Evolutionary conservation across 192 early-diverging fungal genomes (phyloP).

Genomic region (Entophlyctis helioformis): DNA sequence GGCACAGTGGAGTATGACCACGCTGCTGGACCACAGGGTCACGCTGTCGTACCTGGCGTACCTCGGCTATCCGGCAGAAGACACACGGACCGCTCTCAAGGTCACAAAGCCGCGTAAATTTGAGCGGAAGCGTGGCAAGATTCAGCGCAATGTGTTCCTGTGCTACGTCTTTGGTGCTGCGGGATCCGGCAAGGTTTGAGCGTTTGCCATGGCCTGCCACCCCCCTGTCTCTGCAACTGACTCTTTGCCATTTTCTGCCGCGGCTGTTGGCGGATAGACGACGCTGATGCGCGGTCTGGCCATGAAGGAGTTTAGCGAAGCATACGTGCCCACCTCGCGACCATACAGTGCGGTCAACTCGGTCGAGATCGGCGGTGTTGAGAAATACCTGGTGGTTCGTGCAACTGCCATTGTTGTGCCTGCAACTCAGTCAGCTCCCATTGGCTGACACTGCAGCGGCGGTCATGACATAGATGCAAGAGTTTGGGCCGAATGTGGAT

Average conservation of each 20-base stretch:
- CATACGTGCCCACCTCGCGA: conserved; percentile 64
- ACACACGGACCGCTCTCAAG: conserved; percentile 79
- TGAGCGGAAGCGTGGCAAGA: conserved; percentile 68
- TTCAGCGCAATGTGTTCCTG: conserved; percentile 81
- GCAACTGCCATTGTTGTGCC: not conserved
- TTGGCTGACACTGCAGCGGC: too few relatives aligned
- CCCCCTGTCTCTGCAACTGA: not conserved
- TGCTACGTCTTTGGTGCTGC: conserved; percentile 92
- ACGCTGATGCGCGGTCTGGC: conserved; percentile 76
- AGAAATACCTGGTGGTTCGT: conserved; percentile 85
- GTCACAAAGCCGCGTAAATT: conserved; percentile 55
- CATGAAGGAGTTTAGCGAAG: conserved; percentile 64
- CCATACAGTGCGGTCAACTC: conserved; percentile 84
- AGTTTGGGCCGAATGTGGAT: conserved; percentile 77
- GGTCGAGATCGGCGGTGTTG: conserved; percentile 84
- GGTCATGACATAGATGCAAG: conserved; percentile 83
- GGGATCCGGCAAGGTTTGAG: conserved; percentile 75
- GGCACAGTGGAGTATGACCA: conserved; percentile 99
- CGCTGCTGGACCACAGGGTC: conserved; percentile 76
- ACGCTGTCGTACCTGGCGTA: conserved; percentile 93
- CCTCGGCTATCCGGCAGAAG: conserved; percentile 86
- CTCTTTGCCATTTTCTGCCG: not conserved
- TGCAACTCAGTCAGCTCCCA: too few relatives aligned
- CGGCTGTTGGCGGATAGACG: conserved; percentile 27
- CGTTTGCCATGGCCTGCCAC: not conserved